phyloP scores from a whole-genome alignment of 164 flowering plant genomes.

The Macadamia tetraphylla region DNA sequence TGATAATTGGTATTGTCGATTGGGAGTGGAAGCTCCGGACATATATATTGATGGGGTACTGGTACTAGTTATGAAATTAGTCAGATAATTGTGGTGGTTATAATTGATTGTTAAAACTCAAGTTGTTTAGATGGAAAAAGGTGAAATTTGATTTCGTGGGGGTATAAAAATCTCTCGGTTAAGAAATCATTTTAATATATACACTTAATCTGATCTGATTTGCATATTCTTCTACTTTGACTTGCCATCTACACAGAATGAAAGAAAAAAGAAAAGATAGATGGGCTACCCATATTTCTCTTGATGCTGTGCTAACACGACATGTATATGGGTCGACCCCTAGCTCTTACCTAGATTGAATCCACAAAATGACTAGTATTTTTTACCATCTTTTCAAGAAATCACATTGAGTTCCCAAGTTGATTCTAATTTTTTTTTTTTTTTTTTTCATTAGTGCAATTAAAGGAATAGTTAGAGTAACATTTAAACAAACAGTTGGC shows the following conservation, averaged over 20 bases:
- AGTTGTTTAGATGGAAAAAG: conserved; percentile 1
- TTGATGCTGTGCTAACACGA: conserved; percentile 14
- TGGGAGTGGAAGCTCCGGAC: too few species aligned
- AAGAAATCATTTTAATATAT: conserved; percentile 30
- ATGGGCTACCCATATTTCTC: conserved; percentile 25
- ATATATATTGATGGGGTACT: too few species aligned
- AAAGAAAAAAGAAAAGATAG: conserved; percentile 11
- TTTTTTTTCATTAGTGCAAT: background rate
- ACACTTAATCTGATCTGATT: background rate
- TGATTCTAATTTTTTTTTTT: background rate
- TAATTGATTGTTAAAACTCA: too few species aligned
- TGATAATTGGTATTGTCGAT: too few species aligned
- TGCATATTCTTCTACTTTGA: conserved; percentile 21
- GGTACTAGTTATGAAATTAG: too few species aligned
- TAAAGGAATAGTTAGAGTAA: background rate
- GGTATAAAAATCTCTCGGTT: conserved; percentile 43
- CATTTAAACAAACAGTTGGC: background rate
- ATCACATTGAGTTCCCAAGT: background rate
- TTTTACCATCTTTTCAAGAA: background rate
- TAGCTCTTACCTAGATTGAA: background rate
- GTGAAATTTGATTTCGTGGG: conserved; percentile 44
- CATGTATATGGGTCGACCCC: background rate
- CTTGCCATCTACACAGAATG: conserved; percentile 34
- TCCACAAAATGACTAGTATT: background rate
- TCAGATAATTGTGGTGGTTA: too few species aligned